A percentile compares a stretch with the other conserved stretches of the same genome.
phyloP scores from a whole-genome alignment of 164 flowering plant species.

The Kingdonia uniflora region DNA sequence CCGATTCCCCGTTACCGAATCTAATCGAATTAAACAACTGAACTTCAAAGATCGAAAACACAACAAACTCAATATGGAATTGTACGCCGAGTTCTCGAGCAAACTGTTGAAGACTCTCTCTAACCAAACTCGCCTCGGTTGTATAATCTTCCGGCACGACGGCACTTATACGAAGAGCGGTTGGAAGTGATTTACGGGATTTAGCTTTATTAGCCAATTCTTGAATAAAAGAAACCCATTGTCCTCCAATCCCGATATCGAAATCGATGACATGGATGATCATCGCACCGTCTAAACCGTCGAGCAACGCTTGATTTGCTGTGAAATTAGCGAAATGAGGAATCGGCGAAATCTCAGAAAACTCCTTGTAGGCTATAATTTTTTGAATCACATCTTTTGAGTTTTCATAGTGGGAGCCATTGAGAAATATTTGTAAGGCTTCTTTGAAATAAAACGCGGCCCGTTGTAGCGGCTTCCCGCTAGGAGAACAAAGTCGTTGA shows the following conservation, averaged over 20 bases:
- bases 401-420: conserved; percentile 14
- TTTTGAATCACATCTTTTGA: conserved; percentile 30
- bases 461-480: conserved; percentile 65
- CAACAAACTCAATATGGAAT: conserved; percentile 54
- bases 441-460: conserved; percentile 89
- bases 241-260: conserved; percentile 82
- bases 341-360: conserved; percentile 60
- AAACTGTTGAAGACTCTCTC: conserved; percentile 56
- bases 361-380: conserved; percentile 53
- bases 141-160: conserved; percentile 50
- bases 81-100: conserved; percentile 54
- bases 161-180: conserved; percentile 55
- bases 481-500: conserved; percentile 43
- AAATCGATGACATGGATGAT: conserved; percentile 68
- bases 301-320: conserved; percentile 82
- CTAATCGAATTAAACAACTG: conserved; percentile 42
- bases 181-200: conserved; percentile 14
- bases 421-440: conserved; percentile 51
- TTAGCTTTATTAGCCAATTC: conserved; percentile 47
- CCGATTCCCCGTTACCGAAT: conserved; percentile 48
- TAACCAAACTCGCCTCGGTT: conserved; percentile 40
- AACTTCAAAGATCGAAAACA: conserved; percentile 33
- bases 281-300: conserved; percentile 39
- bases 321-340: conserved; percentile 81
- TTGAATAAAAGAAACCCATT: conserved; percentile 77